These are phyloP conservation scores for Coniella lustricola DNA, from an alignment of 2,329 filamentous ascomycete species.

Conservation along the genomic window DNA sequence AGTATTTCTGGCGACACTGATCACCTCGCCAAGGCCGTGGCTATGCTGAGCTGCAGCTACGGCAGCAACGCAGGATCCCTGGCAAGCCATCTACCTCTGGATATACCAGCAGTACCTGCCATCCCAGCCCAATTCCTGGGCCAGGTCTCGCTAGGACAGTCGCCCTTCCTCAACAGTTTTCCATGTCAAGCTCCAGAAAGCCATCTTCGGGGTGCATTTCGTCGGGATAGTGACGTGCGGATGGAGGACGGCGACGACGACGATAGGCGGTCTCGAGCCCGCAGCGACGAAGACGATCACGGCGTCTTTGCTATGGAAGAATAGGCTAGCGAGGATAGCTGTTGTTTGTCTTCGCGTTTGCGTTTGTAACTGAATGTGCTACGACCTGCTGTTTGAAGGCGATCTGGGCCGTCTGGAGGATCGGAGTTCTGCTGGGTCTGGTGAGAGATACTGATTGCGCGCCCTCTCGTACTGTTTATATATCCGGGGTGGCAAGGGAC, in stretches of 20 bases:
- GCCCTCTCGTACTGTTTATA: slow-evolving; percentile 18
- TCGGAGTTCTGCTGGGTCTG: slow-evolving; percentile 24
- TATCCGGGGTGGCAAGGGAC: slow-evolving; percentile 36
- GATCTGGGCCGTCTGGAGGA: slow-evolving; percentile 10
- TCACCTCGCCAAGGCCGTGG: slow-evolving; percentile 82
- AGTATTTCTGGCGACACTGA: slow-evolving; percentile 69
- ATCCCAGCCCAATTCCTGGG: slow-evolving; percentile 75
- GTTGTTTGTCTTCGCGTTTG: slow-evolving; percentile 7
- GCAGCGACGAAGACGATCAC: slow-evolving; percentile 85
- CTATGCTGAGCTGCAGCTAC: slow-evolving; percentile 86
- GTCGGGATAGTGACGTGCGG: slow-evolving; percentile 53
- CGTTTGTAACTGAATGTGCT: slow-evolving; percentile 12
- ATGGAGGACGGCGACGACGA: slow-evolving; percentile 67
- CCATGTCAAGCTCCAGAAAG: slow-evolving; percentile 55
- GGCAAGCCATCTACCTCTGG: slow-evolving; percentile 55
- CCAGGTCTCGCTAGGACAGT: slow-evolving; percentile 50
- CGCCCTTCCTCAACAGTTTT: slow-evolving; percentile 58
- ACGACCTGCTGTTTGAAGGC: slow-evolving; percentile 12
- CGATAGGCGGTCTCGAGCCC: slow-evolving; percentile 51
- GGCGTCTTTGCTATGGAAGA: slow-evolving; percentile 99
- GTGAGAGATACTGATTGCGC: slow-evolving; percentile 8
- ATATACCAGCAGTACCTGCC: slow-evolving; percentile 81
- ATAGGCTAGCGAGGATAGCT: slow-evolving; percentile 32
- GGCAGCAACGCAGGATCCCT: slow-evolving; percentile 65
- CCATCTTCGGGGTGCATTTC: slow-evolving; percentile 51